Percentiles rank a stretch among this genome's conserved stretches.
Conservation (phyloP, 202 grass and related monocot genomes). For the Schoenoplectus triqueter region DNA sequence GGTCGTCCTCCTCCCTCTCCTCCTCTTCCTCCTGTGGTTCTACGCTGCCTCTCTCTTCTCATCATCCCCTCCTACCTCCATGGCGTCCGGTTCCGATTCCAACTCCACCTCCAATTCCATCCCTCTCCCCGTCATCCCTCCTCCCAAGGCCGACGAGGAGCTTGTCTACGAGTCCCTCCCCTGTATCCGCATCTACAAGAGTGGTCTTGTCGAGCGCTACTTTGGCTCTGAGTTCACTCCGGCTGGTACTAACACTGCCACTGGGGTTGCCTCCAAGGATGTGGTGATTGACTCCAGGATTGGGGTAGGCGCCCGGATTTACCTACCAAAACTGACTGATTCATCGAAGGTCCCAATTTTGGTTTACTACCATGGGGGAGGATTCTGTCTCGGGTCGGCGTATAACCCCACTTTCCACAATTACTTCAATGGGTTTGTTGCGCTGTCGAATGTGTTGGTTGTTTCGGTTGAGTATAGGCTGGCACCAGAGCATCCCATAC, state of each 20-base stretch:
- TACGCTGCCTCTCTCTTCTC: constrained; percentile 26
- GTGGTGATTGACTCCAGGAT: constrained; percentile 39
- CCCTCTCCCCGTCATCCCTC: constrained; percentile 31
- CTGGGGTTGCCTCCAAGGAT: constrained; percentile 64
- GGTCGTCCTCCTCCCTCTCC: constrained; percentile 26
- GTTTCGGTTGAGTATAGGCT: constrained; percentile 90
- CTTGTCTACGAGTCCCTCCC: constrained; percentile 70
- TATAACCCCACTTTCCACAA: constrained; percentile 54
- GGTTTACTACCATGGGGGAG: constrained; percentile 79
- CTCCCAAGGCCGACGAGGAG: constrained; percentile 47
- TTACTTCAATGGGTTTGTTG: constrained; percentile 59
- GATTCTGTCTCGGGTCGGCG: constrained; percentile 77
- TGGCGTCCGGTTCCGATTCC: neutral
- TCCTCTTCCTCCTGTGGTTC: constrained; percentile 30
- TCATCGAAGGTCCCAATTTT: constrained; percentile 46
- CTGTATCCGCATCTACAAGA: constrained; percentile 71
- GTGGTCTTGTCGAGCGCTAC: constrained; percentile 71
- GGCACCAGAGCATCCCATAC: constrained; percentile 82
- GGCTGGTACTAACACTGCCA: constrained; percentile 43
- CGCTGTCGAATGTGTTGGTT: constrained; percentile 46
- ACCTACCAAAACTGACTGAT: constrained; percentile 34
- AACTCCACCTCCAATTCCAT: constrained; percentile 18
- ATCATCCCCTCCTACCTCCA: neutral
- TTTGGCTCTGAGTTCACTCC: constrained; percentile 51
- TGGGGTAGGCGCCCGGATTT: constrained; percentile 55